Evolutionary conservation across 116 monocot species (phyloP).

Genomic region (Phalaenopsis hybrid): DNA sequence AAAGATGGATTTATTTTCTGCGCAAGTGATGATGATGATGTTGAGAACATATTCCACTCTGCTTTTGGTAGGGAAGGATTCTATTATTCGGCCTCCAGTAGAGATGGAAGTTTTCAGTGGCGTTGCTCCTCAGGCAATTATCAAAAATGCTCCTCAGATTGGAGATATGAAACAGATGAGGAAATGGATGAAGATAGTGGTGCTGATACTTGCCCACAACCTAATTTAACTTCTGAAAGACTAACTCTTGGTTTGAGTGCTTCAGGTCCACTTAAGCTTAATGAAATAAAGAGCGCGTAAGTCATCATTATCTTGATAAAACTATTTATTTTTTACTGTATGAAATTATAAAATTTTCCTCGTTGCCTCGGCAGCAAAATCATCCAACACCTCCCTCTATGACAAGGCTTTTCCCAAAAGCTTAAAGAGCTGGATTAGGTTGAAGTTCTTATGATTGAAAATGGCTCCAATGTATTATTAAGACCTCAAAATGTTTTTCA

Average conservation of each 20-base stretch:
- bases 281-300: constrained; percentile 86
- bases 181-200: constrained; percentile 35
- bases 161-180: constrained; percentile 52
- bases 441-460: background rate
- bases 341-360: background rate
- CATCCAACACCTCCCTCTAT: background rate
- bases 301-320: constrained; percentile 14
- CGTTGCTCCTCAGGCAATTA: constrained; percentile 19
- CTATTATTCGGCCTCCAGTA: constrained; percentile 52
- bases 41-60: constrained; percentile 54
- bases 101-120: constrained; percentile 27
- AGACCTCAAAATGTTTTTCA: background rate
- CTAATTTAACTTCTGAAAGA: constrained; percentile 44
- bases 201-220: constrained; percentile 13
- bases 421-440: background rate
- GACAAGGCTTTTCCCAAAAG: background rate
- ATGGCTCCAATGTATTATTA: background rate
- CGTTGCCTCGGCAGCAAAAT: background rate
- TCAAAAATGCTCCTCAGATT: constrained; percentile 29
- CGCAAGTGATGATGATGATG: constrained; percentile 47
- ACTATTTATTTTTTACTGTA: background rate
- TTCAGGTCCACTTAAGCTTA: constrained; percentile 71
- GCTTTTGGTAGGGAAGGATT: constrained; percentile 33
- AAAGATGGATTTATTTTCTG: constrained; percentile 36
- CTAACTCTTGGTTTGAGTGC: constrained; percentile 58